phyloP scores from a whole-genome alignment of 176 grass and related monocot species.

The Aegilops umbellulata region DNA sequence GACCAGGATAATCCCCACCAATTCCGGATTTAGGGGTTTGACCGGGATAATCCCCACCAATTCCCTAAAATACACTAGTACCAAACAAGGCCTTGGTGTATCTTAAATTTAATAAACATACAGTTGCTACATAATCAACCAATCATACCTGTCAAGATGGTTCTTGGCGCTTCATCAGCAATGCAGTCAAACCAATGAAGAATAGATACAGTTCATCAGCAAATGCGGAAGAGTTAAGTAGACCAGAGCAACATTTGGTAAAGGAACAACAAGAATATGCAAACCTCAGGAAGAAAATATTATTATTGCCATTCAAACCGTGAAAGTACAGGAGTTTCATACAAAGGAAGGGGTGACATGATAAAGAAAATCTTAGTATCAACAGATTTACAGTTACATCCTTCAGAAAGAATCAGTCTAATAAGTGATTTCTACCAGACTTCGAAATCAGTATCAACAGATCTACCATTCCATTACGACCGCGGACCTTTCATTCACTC shows the following conservation, averaged over 20 bases:
- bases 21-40: no score
- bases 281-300: not conserved
- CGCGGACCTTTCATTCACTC: no score
- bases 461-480: not conserved
- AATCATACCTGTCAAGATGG: no score
- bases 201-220: not conserved
- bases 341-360: not conserved
- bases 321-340: not conserved
- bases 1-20: no score
- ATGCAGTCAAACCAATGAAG: no score
- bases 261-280: not conserved
- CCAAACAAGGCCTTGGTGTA: no score
- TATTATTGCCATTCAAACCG: not conserved
- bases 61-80: no score
- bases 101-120: no score
- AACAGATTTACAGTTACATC: not conserved
- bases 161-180: no score
- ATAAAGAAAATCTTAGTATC: not conserved
- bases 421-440: no score
- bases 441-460: not conserved
- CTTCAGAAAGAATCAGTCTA: not conserved
- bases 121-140: no score
- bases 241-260: not conserved
- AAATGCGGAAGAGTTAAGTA: not conserved
- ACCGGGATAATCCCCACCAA: no score